Conservation (phyloP, 176 grass and related monocot genomes). For the Carex kokanica region DNA sequence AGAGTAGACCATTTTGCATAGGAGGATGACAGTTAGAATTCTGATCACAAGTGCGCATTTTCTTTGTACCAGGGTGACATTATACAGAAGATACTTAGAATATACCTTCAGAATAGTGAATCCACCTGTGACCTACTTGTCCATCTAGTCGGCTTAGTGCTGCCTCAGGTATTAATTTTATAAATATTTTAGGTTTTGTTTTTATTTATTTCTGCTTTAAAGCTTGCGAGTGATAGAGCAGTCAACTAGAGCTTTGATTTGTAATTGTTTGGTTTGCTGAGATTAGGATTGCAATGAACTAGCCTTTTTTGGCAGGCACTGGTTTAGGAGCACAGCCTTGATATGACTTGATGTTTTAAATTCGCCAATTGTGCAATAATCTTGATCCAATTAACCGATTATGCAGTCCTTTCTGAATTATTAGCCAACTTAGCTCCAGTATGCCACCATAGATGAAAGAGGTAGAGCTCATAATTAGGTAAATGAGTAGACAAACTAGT, state of each 20-base stretch:
- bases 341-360: neutral
- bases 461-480: neutral
- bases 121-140: slow-evolving; percentile 58
- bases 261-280: neutral
- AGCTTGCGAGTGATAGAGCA: neutral
- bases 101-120: slow-evolving; percentile 72
- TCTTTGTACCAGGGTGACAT: slow-evolving; percentile 51
- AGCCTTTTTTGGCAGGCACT: neutral
- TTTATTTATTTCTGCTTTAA: slow-evolving; percentile 2
- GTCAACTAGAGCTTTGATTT: neutral
- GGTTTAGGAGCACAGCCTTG: neutral
- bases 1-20: neutral
- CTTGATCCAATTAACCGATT: neutral
- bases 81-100: slow-evolving; percentile 79
- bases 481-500: neutral
- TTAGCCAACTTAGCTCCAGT: neutral
- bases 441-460: neutral
- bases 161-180: slow-evolving; percentile 38
- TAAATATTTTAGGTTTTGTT: slow-evolving; percentile 17
- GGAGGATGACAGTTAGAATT: neutral
- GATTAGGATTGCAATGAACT: neutral
- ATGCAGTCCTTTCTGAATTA: neutral
- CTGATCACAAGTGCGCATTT: slow-evolving; percentile 19
- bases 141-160: slow-evolving; percentile 41
- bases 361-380: neutral